phyloP scores from a whole-genome alignment of 2,329 filamentous ascomycete genomes.

The Tothia fuscella region DNA sequence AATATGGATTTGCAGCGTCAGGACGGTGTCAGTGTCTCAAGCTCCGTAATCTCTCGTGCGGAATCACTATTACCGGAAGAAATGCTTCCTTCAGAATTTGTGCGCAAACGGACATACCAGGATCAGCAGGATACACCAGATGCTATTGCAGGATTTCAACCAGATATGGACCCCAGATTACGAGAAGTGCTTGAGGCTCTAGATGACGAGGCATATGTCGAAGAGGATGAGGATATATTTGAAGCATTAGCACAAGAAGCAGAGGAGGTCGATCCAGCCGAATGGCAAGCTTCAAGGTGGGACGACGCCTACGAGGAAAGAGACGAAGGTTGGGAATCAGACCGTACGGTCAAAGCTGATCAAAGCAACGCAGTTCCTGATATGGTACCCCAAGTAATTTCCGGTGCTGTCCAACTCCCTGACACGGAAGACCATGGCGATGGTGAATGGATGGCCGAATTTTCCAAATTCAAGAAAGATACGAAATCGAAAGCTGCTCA shows the following conservation, averaged over 20 bases:
- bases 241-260: constrained; percentile 56
- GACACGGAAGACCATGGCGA: constrained; percentile 36
- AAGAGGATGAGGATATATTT: constrained; percentile 75
- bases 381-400: constrained; percentile 17
- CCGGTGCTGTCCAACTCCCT: constrained; percentile 20
- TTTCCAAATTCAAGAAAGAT: constrained; percentile 87
- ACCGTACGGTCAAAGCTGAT: constrained; percentile 68
- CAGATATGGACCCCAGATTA: constrained; percentile 91
- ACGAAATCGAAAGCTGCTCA: constrained; percentile 16
- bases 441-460: constrained; percentile 82
- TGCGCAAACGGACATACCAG: constrained; percentile 53
- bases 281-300: constrained; percentile 56
- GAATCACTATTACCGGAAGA: constrained; percentile 56
- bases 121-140: constrained; percentile 90
- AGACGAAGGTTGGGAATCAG: constrained; percentile 89
- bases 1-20: constrained; percentile 39
- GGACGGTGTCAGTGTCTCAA: constrained; percentile 29
- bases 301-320: constrained; percentile 37
- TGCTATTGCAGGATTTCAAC: constrained; percentile 83
- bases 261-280: constrained; percentile 62
- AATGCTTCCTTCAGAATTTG: constrained; percentile 67
- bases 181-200: constrained; percentile 86
- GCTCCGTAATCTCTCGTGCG: constrained; percentile 21
- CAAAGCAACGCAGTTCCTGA: constrained; percentile 36
- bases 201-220: constrained; percentile 91